Percentiles rank a stretch among this genome's conserved stretches.
Evolutionary conservation across 73 alveolate species (phyloP).

Genomic region (Tetrahymena borealis): DNA sequence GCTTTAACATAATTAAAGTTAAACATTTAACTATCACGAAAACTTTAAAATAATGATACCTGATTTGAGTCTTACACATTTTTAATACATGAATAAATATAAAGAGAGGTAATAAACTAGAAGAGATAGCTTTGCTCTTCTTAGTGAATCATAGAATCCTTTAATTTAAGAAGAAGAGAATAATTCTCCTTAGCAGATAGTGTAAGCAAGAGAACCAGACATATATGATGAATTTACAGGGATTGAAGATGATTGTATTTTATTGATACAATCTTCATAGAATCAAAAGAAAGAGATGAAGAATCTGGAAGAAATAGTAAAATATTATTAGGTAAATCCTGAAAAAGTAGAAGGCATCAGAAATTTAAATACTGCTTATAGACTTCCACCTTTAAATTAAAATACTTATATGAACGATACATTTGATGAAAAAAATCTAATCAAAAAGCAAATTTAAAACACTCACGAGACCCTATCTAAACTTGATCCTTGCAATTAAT

Average conservation of each 20-base stretch:
- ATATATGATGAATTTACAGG: background rate
- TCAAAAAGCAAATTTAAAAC: background rate
- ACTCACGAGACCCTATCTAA: background rate
- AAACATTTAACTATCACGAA: background rate
- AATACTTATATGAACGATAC: background rate
- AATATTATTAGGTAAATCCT: background rate
- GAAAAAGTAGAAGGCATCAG: background rate
- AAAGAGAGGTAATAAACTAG: background rate
- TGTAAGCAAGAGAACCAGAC: background rate
- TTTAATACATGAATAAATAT: background rate
- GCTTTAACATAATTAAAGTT: background rate
- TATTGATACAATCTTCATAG: background rate
- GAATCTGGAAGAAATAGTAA: background rate
- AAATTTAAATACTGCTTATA: background rate
- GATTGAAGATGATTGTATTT: background rate
- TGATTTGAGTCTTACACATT: background rate
- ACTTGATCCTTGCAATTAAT: background rate
- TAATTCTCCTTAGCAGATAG: background rate
- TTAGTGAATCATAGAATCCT: background rate
- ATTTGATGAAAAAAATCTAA: background rate
- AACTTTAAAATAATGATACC: background rate
- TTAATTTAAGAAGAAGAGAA: background rate
- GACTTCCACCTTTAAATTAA: background rate
- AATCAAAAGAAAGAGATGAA: background rate
- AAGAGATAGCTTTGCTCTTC: background rate